Evolutionary conservation across 2,329 filamentous ascomycete species (phyloP).

Genomic region (Myriosclerotinia curreyana): DNA sequence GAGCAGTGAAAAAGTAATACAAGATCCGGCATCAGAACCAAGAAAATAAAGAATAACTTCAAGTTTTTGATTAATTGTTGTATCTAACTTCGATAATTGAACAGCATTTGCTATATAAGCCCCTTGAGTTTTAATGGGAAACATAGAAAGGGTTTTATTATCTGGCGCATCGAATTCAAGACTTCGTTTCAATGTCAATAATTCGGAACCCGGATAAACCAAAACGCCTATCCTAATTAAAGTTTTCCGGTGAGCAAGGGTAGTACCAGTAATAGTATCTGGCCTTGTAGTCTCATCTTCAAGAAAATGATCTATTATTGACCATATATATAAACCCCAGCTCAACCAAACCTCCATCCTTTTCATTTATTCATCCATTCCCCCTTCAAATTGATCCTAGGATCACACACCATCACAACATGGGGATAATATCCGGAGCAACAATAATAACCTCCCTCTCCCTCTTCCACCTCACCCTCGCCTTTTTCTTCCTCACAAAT

Average conservation of each 20-base stretch:
- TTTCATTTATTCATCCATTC: background rate
- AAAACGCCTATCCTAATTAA: slow-evolving; percentile 22
- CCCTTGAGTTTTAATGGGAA: no score
- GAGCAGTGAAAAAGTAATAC: no score
- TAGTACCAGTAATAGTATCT: slow-evolving; percentile 10
- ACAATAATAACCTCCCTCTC: slow-evolving; percentile 79
- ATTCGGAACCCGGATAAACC: slow-evolving; percentile 10
- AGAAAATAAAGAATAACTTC: no score
- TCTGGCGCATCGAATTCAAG: no score
- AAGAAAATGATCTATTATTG: slow-evolving; percentile 10
- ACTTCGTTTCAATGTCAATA: background rate
- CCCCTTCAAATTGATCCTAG: background rate
- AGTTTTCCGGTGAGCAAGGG: slow-evolving; percentile 1
- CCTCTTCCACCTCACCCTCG: slow-evolving; percentile 80
- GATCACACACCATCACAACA: slow-evolving; percentile 42
- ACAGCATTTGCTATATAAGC: no score
- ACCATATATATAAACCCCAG: background rate
- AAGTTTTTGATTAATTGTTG: no score
- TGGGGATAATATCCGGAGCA: slow-evolving; percentile 78
- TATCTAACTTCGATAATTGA: no score
- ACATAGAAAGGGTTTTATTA: no score
- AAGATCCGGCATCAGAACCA: no score
- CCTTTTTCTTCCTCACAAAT: slow-evolving; percentile 76
- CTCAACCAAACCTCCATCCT: slow-evolving; percentile 1
- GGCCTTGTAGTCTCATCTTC: background rate